These are phyloP conservation scores for Dipodascopsis uninucleata DNA, from an alignment of 805 yeast species.

Conservation along the genomic window DNA sequence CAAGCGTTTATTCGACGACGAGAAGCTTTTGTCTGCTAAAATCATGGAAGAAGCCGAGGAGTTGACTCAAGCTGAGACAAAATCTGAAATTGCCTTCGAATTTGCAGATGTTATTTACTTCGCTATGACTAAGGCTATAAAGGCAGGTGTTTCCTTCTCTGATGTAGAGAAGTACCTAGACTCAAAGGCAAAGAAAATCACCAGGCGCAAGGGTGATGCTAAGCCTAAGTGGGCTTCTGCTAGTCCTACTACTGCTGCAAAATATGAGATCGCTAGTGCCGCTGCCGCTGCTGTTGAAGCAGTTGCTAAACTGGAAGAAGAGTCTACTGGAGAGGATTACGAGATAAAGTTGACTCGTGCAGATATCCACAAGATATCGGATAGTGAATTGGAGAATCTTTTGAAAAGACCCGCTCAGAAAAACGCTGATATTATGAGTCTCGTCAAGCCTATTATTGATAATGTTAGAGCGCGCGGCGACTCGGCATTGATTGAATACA, in stretches of 20 bases:
- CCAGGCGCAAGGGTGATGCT: conserved; percentile 95
- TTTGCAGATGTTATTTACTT: conserved; percentile 85
- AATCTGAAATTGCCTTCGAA: conserved; percentile 86
- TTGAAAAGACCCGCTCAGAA: conserved; percentile 93
- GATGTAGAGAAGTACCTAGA: conserved; percentile 86
- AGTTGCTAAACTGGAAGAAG: conserved; percentile 28
- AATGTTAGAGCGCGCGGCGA: conserved; percentile 78
- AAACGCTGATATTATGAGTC: conserved; percentile 85
- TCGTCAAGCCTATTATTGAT: conserved; percentile 85
- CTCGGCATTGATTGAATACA: conserved; percentile 78
- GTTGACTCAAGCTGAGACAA: conserved; percentile 72
- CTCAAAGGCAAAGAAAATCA: conserved; percentile 76
- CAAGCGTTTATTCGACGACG: conserved; percentile 77
- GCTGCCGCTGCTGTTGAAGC: conserved; percentile 2
- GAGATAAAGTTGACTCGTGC: conserved; percentile 52
- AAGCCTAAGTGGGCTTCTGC: conserved; percentile 65
- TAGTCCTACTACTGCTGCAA: too few relatives aligned
- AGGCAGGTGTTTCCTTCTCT: conserved; percentile 70
- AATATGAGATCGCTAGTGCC: conserved; percentile 12
- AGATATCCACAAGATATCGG: conserved; percentile 42
- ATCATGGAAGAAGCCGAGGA: conserved; percentile 96
- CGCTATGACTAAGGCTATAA: conserved; percentile 60
- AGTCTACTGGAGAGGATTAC: conserved; percentile 27
- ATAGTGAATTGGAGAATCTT: conserved; percentile 53
- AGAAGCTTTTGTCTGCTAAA: conserved; percentile 71